A percentile compares a stretch with the other conserved stretches of the same genome.
phyloP scores from a whole-genome alignment of 2,329 filamentous ascomycete genomes.

The Botrytis aclada region DNA sequence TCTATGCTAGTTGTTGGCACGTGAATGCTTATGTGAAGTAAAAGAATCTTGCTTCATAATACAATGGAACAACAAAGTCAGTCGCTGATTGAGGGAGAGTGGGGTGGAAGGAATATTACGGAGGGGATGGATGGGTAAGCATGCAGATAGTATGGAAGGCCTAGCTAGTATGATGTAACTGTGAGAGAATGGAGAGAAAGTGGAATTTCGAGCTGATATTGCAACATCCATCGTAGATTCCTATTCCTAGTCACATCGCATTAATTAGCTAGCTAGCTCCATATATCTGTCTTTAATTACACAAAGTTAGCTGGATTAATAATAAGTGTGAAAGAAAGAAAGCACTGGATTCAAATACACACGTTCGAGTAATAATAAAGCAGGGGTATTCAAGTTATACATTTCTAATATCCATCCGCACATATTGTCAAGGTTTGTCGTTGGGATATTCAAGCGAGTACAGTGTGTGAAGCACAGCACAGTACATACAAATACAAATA shows the following conservation, averaged over 20 bases:
- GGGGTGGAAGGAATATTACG: neutral
- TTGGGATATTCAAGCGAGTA: neutral
- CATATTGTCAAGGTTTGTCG: neutral
- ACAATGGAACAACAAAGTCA: neutral
- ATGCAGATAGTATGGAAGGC: neutral
- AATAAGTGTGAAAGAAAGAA: too few relatives aligned
- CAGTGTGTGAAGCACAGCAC: too few relatives aligned
- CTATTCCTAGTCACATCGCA: neutral
- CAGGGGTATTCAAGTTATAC: neutral
- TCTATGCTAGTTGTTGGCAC: neutral
- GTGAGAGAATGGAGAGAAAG: neutral
- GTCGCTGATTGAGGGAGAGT: neutral
- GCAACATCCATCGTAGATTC: neutral
- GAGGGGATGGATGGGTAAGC: neutral
- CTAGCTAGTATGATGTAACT: neutral
- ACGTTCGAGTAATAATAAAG: neutral
- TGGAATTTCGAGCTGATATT: neutral
- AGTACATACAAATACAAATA: too few relatives aligned
- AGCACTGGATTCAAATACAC: neutral
- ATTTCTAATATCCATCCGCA: neutral
- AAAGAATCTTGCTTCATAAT: neutral
- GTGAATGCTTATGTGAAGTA: neutral
- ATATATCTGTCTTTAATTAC: neutral
- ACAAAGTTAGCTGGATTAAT: neutral
- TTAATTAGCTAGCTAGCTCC: neutral